Base-by-base conservation (phyloP, 2,329 filamentous ascomycete genomes). In the Onygena corvina region DNA sequence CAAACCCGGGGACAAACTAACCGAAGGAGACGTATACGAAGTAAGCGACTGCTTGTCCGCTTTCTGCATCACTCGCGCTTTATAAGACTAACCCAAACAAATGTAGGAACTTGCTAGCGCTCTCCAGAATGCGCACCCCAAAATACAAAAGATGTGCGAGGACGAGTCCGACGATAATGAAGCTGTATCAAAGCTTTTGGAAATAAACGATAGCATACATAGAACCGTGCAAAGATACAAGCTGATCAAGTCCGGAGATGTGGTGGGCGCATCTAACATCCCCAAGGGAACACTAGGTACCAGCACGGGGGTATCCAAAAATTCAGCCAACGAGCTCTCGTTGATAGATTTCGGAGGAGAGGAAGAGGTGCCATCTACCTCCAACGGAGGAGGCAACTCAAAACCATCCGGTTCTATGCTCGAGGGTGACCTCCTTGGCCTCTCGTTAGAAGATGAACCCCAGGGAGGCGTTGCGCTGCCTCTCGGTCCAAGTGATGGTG, bases 81-180 rank as follows among this genome's bases (percentile, higher is more conserved):
- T 8, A 7, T 31, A n/a, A 31, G 7, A 31, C n/a, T 31, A n/a
- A 20, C 21, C 29, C 34, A 34, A 45, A 52, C 55, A 20, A 56
- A 44, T 52, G 47, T 53, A 89, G 73, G 92, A 98, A 72, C 76
- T 98, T 48, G 89, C 89, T 3, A 83, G 84, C 55, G 81, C 92
- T 7, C 74, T 98, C 40, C 86, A 87, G 64, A 95, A 84, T 61
- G 92, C 92, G 2, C 92, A 98, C 60, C 92, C 92, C 6, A 98
- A 98, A 71, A 96, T 98, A 56, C 90, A 96, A 64, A 95, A 87
- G 70, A 98, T 98, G 90, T 96, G 90, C 61, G 90, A 96, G 67
- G 92, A 98, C 67, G 92, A 98, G 63, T 95, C 89, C 8, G 90
- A 96, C 53, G 92, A 98, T 61, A 82, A 88, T 53, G 92, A 95